Evolutionary conservation across 2,329 filamentous ascomycete genomes (phyloP), one percentile per base, ranked within the genome.

Genomic region (Clarireedia paspali): DNA sequence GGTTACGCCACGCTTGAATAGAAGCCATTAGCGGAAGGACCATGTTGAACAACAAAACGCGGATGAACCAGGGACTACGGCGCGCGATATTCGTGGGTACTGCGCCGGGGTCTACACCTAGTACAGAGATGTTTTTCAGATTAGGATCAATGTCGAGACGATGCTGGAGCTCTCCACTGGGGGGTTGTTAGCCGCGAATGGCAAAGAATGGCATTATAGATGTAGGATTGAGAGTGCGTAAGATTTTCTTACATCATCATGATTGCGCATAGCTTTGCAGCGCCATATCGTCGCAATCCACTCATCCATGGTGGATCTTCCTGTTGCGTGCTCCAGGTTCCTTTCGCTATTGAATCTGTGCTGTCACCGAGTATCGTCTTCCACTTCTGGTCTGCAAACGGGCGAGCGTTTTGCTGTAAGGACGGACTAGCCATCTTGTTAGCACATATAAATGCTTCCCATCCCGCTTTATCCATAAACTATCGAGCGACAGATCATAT

Each of bases 71-170:
- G 39, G 62, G 55, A 15, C 61, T 66, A 27, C 65, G 63, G 3
- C 63, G 62, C 5, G 30, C 15, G 2, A 74, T 60, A 27, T 64
- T 67, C 15, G 67, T 71, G 39, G 55, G 49, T 68, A 75, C 74
- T 10, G 61, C 65, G 46, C 72, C 73, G 0, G 73, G 72, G 47
- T 75, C 72, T 12, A 73, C 57, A 5, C 70, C 70, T 2, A 73
- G 56, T 40, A 74, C 63, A 20, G 65, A 66, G 52, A 75, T 66
- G 14, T 68, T 67, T 10, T 6, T 20, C 39, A 40, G 74, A 62
- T 5, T 55, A 53, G 69, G 68, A 50, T 74, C 71, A 15, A 30
- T 7, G 36, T 57, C 40, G 6, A 60, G 46, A 14, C 59, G 60
- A 15, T 23, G 46, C 40, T 57, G 53, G 20, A 61, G 53, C 42